A percentile compares a stretch with the other conserved stretches of the same genome.
phyloP scores from a whole-genome alignment of 192 early-diverging fungal species.

The Coemansia sp. region DNA sequence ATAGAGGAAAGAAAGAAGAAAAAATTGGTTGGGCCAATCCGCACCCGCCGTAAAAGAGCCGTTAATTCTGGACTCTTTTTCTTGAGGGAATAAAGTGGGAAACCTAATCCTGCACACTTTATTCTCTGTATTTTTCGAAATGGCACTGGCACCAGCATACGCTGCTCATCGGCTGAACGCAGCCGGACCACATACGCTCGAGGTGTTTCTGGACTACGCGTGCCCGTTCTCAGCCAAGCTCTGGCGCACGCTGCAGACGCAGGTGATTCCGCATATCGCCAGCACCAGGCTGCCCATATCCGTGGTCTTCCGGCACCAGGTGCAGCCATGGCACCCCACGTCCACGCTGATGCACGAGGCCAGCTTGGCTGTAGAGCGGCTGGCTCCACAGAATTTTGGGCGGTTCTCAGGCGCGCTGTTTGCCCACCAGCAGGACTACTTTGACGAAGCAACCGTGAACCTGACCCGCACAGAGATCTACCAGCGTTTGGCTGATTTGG shows the following conservation, averaged over 20 bases:
- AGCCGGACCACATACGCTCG: constrained; percentile 29
- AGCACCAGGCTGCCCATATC: constrained; percentile 50
- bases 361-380: constrained; percentile 63
- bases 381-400: constrained; percentile 58
- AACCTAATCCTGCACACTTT: too few species aligned
- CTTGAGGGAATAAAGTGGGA: too few species aligned
- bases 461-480: constrained; percentile 59
- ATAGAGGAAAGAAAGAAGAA: background rate
- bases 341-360: constrained; percentile 76
- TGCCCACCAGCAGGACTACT: constrained; percentile 58
- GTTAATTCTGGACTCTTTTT: too few species aligned
- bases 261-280: constrained; percentile 58
- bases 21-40: too few species aligned
- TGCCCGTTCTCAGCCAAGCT: constrained; percentile 69
- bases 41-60: too few species aligned
- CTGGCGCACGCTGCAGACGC: constrained; percentile 52
- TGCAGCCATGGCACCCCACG: constrained; percentile 82
- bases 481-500: constrained; percentile 54
- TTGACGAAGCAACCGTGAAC: constrained; percentile 63
- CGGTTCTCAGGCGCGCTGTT: constrained; percentile 59
- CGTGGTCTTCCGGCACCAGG: constrained; percentile 75
- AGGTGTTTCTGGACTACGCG: constrained; percentile 47
- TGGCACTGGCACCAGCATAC: constrained; percentile 33
- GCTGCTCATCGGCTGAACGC: constrained; percentile 25
- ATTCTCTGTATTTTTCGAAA: background rate